These are phyloP conservation scores for Puya raimondii DNA, from an alignment of 176 grass and related monocot species.

Conservation along the genomic window DNA sequence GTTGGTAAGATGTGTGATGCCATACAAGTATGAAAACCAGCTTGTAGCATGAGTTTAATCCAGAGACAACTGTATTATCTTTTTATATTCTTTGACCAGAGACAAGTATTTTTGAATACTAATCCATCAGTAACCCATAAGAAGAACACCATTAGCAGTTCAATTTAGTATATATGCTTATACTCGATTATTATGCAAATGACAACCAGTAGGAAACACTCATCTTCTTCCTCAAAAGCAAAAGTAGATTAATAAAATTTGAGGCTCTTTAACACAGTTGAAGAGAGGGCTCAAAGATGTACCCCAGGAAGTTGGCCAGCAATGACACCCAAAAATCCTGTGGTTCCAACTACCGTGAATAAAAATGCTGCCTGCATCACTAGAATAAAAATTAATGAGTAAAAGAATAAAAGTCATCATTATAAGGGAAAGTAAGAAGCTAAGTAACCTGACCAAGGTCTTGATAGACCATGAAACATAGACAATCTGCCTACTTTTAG, in stretches of 20 bases:
- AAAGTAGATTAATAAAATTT: not conserved
- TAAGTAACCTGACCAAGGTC: not conserved
- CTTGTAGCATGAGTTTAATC: too few species aligned
- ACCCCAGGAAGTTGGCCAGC: conserved; percentile 90
- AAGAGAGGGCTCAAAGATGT: conserved; percentile 5
- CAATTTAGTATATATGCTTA: too few species aligned
- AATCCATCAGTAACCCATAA: not conserved
- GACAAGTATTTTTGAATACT: not conserved
- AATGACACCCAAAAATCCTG: conserved; percentile 68
- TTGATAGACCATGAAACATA: too few species aligned
- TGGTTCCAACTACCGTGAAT: conserved; percentile 74
- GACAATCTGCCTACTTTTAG: too few species aligned
- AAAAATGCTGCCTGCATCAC: conserved; percentile 75
- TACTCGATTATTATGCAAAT: too few species aligned
- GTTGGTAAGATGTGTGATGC: too few species aligned
- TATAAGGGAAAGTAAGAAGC: not conserved
- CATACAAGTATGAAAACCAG: too few species aligned
- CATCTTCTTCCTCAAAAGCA: too few species aligned
- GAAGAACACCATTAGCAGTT: too few species aligned
- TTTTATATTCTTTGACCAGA: too few species aligned
- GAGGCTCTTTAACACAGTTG: not conserved
- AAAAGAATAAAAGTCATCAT: not conserved
- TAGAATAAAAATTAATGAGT: not conserved
- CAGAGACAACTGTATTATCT: too few species aligned
- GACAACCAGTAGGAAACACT: too few species aligned